Evolutionary conservation across 768 basidiomycete species (phyloP).

Genomic region (Vishniacozyma victoriae): DNA sequence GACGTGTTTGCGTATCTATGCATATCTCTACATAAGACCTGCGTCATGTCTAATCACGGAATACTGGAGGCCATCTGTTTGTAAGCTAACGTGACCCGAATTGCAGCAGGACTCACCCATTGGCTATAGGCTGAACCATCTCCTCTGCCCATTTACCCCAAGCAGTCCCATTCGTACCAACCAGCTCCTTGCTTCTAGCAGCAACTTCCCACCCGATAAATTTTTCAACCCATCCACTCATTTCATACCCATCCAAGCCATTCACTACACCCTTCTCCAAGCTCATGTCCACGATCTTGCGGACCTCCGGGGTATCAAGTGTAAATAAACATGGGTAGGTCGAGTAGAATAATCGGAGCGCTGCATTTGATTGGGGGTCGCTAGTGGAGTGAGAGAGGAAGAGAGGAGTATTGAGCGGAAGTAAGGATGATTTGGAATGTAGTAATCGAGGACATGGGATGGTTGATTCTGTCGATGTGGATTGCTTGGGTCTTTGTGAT

Average conservation of each 20-base stretch:
- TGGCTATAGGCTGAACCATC: too few relatives aligned
- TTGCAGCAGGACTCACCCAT: too few relatives aligned
- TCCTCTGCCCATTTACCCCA: background rate
- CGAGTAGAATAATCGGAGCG: slow-evolving; percentile 51
- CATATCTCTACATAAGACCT: too few relatives aligned
- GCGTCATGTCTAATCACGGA: too few relatives aligned
- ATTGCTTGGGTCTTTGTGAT: background rate
- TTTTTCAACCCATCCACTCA: slow-evolving; percentile 56
- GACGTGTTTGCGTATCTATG: too few relatives aligned
- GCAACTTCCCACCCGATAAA: slow-evolving; percentile 69
- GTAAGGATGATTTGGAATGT: slow-evolving; percentile 47
- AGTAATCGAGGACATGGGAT: slow-evolving; percentile 49
- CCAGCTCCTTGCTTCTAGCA: slow-evolving; percentile 55
- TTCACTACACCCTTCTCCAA: slow-evolving; percentile 15
- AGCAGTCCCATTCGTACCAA: slow-evolving; percentile 69
- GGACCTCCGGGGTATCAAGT: slow-evolving; percentile 51
- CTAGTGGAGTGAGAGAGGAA: slow-evolving; percentile 63
- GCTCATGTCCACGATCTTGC: slow-evolving; percentile 5
- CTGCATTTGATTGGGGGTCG: slow-evolving; percentile 49
- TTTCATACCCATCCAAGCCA: slow-evolving; percentile 52
- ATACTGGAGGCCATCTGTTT: too few relatives aligned
- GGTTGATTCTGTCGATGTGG: background rate
- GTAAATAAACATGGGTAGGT: slow-evolving; percentile 64
- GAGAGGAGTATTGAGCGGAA: slow-evolving; percentile 56
- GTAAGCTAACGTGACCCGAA: too few relatives aligned